Base-by-base conservation (phyloP, 1,139 yeast species). In the Yamadazyma blattariae region DNA sequence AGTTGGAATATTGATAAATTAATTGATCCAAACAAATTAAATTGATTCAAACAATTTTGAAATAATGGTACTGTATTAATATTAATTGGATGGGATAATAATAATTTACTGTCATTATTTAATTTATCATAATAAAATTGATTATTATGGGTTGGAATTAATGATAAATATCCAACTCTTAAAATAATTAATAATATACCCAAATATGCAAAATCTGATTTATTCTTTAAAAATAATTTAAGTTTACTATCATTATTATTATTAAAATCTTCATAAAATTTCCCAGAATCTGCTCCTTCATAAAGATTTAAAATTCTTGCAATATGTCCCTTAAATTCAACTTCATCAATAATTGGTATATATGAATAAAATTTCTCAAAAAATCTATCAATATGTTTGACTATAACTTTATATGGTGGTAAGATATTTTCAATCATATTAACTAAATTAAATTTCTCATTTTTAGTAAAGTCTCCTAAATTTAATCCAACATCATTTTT, bases 1-100 rank as follows among this genome's bases (percentile, higher is more conserved):
- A 77, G 69, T 47, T 78, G 82, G 37, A 78, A 59, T 10, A 77
- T 65, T 0, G 69, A 62, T 35, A 78, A 46, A 24, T 75, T 71
- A 15, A 73, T 65, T 13, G 49, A 45, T 32, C 63, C 51, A 46
- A 62, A 48, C 20, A 67, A 46, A 35, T 65, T 59, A 43, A 68
- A 67, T 41, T 66, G 71, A 35, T 63, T 59, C 24, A 68, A 50
- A 39, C 75, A 68, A 16, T 48, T 37, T 32, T 62, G 62, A 2
- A 72, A 61, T 12, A 64, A 54, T 31, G 58, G 59, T 6, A 64
- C 54, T 4, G 54, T 56, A 31, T 67, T 64, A 26, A 63, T 48
- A 29, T 56, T 50, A n/a, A 69, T 54, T 9, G 47, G 47, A 23
- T 39, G 32, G 12, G 24, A 20, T 22, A 43, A 26, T 16, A 43